Evolutionary conservation across 768 basidiomycete species (phyloP), one percentile per base, ranked within the genome.

Genomic region (Leccinum imitatum): DNA sequence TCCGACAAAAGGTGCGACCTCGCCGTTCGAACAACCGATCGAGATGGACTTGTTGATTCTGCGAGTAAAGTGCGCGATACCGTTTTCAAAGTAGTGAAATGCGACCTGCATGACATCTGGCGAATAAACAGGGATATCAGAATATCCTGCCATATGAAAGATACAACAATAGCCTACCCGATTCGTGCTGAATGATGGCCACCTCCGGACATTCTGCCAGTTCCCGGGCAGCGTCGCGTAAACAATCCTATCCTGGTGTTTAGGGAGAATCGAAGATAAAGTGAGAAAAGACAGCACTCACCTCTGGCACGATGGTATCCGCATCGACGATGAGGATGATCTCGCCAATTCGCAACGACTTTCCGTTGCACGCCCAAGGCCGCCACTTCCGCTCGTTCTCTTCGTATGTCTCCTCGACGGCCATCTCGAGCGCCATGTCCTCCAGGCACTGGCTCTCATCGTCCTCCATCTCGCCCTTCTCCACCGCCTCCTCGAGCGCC

Each of bases 161-260:
- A n/a, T 9, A 11, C 0, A 48, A 59, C 17, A 35, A 53, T 27
- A 15, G 65, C 61, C 1, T 0, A 70, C 87, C 90, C 2, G 90
- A 92, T 68, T 90, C 90, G 68, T 96, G 94, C 69, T 95, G 94
- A 57, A 95, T 93, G 78, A 95, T 93, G 13, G 89, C 91, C 46
- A 94, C 87, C 50, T 95, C 89, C 0, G 92, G 92, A 63, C 87
- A 88, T 71, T 89, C 87, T 19, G 84, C 77, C 59, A 95, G 79
- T 70, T 96, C 93, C 44, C 90, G 83, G 2, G 91, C 93, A 1
- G 93, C 94, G 75, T 95, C 94, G 52, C 91, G 82, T 72, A 95
- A 86, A 71, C 93, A 96, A 69, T 96, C 93, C 83, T 89, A 47
- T 21, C 1, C 30, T 9, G 4, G 9, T n/a, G 44, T 64, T 6